A percentile compares a stretch with the other conserved stretches of the same genome.
Conservation (phyloP, 2,329 filamentous ascomycete genomes). For the Didymella glomerata region DNA sequence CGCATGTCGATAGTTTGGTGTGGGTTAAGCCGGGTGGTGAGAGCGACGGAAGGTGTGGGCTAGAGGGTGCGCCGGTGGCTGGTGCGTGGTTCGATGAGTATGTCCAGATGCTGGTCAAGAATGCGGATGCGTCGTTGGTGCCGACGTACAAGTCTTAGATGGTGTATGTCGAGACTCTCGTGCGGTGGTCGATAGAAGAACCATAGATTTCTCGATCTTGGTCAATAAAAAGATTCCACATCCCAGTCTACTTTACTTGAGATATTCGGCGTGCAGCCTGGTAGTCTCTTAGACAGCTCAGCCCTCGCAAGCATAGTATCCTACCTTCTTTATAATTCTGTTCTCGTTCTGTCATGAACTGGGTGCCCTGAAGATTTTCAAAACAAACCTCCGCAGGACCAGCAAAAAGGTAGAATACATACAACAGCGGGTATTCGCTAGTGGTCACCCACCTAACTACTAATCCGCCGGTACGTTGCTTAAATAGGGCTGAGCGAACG, state of each 20-base stretch:
- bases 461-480: not conserved
- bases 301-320: not conserved
- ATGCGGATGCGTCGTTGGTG: slow-evolving; percentile 34
- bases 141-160: slow-evolving; percentile 31
- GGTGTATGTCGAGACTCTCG: no score
- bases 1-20: slow-evolving; percentile 40
- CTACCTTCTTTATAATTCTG: not conserved
- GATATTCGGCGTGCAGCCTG: not conserved
- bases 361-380: no score
- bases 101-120: slow-evolving; percentile 40
- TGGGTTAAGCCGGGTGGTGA: slow-evolving; percentile 46
- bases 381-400: no score
- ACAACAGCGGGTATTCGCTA: not conserved
- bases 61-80: slow-evolving; percentile 37
- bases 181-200: no score
- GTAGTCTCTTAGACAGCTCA: not conserved
- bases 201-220: not conserved
- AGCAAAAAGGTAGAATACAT: not conserved
- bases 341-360: not conserved
- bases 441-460: not conserved
- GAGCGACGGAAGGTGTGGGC: slow-evolving; percentile 39
- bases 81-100: slow-evolving; percentile 44
- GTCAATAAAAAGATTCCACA: not conserved
- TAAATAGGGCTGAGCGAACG: not conserved
- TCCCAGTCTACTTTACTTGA: not conserved